Base-by-base conservation (phyloP, 345 rosid genomes). In the Stellera chamaejasme region DNA sequence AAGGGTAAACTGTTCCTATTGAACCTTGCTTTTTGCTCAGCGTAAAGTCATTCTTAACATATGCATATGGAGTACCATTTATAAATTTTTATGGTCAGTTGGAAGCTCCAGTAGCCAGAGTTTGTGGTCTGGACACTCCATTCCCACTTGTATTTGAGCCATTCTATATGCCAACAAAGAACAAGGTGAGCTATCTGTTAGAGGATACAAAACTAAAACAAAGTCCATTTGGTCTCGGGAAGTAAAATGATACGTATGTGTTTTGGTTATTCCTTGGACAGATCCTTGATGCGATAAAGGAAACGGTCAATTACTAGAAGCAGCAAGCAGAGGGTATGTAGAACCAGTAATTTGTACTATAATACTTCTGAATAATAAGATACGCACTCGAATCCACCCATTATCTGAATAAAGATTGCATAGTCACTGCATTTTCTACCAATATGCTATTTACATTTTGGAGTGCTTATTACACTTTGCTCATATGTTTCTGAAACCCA, bases 71-170 rank as follows among this genome's bases (percentile, higher is more conserved):
- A n/a, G 9, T 32, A 32, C 5, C 3, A 10, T 13, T 13, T 0
- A 1, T 0, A 47, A 26, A 16, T 47, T 25, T 19, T 9, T 5
- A 1, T 27, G 28, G 79, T 80, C 90, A 92, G 95, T 65, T 92
- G 50, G 90, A 88, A 84, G 95, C 96, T 25, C 95, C 93, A 0
- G 81, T 92, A 26, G 80, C 87, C 43, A 77, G 95, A 71, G 82
- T 92, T 27, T 92, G 98, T 48, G 98, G 96, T 50, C 71, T 85
- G 43, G 93, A 88, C 74, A 92, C 98, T 3, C 96, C 96, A 13
- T 85, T 88, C 68, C 92, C 98, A 10, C 95, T 83, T 27, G 95
- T 88, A 58, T 88, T 91, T 28, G 96, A 92, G 55, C 98, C 96
- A 9, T 88, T 92, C 59, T 88, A 92, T 65, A 66, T 90, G 77